phyloP scores from a whole-genome alignment of 345 rosid species.

The Eucalyptus cloeziana region DNA sequence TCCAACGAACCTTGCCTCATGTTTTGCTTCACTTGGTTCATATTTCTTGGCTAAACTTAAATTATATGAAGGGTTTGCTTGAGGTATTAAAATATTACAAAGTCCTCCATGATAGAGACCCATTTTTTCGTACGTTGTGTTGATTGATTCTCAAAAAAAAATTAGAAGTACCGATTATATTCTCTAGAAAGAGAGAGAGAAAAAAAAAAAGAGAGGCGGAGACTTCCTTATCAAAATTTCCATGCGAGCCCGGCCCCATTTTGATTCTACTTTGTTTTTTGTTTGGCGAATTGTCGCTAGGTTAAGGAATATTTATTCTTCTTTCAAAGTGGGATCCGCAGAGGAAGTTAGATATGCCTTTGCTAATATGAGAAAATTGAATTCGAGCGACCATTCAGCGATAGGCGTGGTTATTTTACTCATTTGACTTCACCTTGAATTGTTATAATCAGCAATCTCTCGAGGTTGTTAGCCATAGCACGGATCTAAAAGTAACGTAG shows the following conservation, averaged over 20 bases:
- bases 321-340: background rate
- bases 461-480: background rate
- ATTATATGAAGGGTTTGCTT: background rate
- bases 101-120: background rate
- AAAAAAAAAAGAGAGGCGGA: background rate
- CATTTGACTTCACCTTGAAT: background rate
- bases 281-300: background rate
- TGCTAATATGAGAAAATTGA: background rate
- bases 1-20: slow-evolving; percentile 6
- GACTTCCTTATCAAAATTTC: background rate
- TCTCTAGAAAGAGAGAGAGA: background rate
- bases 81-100: background rate
- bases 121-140: background rate
- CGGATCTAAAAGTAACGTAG: background rate
- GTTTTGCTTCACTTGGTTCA: background rate
- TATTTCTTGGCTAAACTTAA: background rate
- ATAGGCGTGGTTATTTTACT: background rate
- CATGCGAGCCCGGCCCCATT: background rate
- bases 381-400: background rate
- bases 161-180: background rate
- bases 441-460: background rate
- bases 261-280: background rate
- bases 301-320: background rate
- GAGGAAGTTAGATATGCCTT: background rate
- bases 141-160: background rate